A percentile compares a stretch with the other conserved stretches of the same genome.
Evolutionary conservation across 768 basidiomycete species (phyloP).

Genomic region (Tephrocybe sp.): DNA sequence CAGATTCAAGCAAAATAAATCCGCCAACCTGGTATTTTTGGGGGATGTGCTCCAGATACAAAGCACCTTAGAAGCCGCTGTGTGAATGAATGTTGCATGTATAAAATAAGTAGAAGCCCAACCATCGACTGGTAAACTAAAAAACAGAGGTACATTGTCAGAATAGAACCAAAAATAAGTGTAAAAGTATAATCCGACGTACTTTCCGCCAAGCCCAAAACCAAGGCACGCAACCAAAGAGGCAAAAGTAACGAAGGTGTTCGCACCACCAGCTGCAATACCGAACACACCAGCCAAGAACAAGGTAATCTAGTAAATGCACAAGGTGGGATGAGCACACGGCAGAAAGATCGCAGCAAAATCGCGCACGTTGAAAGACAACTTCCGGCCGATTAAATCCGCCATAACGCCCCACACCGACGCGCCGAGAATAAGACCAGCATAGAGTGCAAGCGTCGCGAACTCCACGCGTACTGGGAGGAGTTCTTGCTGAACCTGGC

Average conservation of each 20-base stretch:
- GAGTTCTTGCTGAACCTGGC: slow-evolving; percentile 42
- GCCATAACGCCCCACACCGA: slow-evolving; percentile 49
- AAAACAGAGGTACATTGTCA: slow-evolving; percentile 8
- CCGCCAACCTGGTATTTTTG: slow-evolving; percentile 36
- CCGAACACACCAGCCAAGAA: slow-evolving; percentile 48
- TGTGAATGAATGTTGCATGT: slow-evolving; percentile 12
- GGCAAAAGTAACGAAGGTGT: slow-evolving; percentile 46
- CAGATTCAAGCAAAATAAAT: too few species aligned
- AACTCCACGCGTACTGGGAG: slow-evolving; percentile 43
- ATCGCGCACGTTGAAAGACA: slow-evolving; percentile 40
- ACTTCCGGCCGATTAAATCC: slow-evolving; percentile 45
- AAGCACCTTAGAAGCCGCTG: slow-evolving; percentile 28
- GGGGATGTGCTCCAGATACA: slow-evolving; percentile 47
- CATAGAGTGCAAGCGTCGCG: slow-evolving; percentile 46
- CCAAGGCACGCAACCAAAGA: slow-evolving; percentile 47
- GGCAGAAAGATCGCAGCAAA: background rate
- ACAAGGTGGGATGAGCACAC: background rate
- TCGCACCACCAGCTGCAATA: slow-evolving; percentile 45
- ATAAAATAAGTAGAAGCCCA: background rate
- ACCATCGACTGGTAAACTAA: slow-evolving; percentile 49
- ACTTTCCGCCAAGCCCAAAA: slow-evolving; percentile 54
- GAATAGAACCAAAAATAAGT: slow-evolving; percentile 19
- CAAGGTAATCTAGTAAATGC: slow-evolving; percentile 24
- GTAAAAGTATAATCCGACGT: slow-evolving; percentile 28
- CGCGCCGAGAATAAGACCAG: slow-evolving; percentile 50